Base-by-base conservation (phyloP, 805 yeast species). In the Candida loeiensis region DNA sequence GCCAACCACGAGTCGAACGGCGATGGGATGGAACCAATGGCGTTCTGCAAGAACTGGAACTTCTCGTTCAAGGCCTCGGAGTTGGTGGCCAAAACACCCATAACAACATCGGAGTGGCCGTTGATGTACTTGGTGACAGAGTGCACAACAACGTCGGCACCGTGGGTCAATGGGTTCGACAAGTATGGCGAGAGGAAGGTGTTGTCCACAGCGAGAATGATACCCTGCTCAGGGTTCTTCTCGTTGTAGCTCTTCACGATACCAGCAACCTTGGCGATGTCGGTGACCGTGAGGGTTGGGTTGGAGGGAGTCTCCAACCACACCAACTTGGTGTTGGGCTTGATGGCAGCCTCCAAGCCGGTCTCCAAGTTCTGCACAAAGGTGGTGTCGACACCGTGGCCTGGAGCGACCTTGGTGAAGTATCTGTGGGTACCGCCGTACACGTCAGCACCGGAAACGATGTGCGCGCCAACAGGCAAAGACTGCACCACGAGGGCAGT, bases 1-100 rank as follows among this genome's bases (percentile, higher is more conserved):
- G 95, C 90, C 62, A 86, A 80, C 95, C 95, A 87, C 30, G 88
- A 76, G 67, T 88, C 95, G 61, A 87, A 88, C 39, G 95, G 86
- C 15, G 95, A 85, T 48, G 95, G 95, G 47, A 87, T 77, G 19
- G 95, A 88, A 46, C 95, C 96, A 54, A 85, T 71, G 48, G 95
- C 95, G 55, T 86, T 86, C 65, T 87, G 95, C 63, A 86, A 73
- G 71, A 85, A 86, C 45, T 85, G 73, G 64, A 81, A 73, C 55
- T 72, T 70, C 51, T 80, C 80, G 65, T 78, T 78, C 53, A 84
- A 65, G 37, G 57, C 70, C 41, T 75, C 80, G 52, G 64, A 62
- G 71, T 79, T 84, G 49, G 87, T 78, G 39, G 85, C 88, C 46
- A 85, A 77, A 40, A 85, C 80, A 54, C 96, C 96, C 71, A 86